A percentile compares a stretch with the other conserved stretches of the same genome.
phyloP scores from a whole-genome alignment of 2,329 filamentous ascomycete genomes.

The Endoconidiophora polonica region DNA sequence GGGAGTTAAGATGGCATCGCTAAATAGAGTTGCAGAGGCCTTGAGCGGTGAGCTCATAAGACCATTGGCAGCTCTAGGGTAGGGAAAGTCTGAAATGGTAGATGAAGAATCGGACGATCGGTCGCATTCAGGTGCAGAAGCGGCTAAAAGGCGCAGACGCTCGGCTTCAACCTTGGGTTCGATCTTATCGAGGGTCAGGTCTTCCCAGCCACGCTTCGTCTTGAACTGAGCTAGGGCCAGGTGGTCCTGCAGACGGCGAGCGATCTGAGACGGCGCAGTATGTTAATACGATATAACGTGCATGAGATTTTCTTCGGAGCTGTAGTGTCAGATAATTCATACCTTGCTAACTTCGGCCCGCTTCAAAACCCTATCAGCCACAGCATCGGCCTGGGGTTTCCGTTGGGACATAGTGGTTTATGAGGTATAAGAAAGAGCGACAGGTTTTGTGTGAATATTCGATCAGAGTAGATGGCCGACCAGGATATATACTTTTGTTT shows the following conservation, averaged over 20 bases:
- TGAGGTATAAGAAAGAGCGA: background rate
- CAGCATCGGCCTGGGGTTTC: conserved; percentile 32
- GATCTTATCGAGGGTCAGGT: conserved; percentile 70
- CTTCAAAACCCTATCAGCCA: conserved; percentile 53
- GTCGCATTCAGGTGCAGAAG: conserved; percentile 40
- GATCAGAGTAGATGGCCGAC: no score
- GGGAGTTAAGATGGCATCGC: conserved; percentile 54
- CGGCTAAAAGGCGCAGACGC: conserved; percentile 40
- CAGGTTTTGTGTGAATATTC: no score
- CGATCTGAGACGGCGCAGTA: conserved; percentile 48
- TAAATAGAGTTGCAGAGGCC: conserved; percentile 51
- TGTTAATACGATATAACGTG: background rate
- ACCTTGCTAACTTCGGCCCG: conserved; percentile 63
- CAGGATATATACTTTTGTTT: no score
- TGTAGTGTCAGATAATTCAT: conserved; percentile 18
- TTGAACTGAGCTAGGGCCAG: conserved; percentile 94
- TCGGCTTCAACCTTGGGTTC: conserved; percentile 72
- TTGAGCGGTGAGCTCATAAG: conserved; percentile 78
- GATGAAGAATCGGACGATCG: conserved; percentile 77
- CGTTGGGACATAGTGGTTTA: background rate
- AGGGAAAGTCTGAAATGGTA: conserved; percentile 60
- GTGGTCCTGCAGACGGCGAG: conserved; percentile 78
- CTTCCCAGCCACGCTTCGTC: conserved; percentile 88
- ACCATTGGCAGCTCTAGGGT: conserved; percentile 35
- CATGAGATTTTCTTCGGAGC: conserved; percentile 8